Evolutionary conservation across 495 filamentous ascomycete genomes (phyloP).

Genomic region (Aspergillus ostianus): DNA sequence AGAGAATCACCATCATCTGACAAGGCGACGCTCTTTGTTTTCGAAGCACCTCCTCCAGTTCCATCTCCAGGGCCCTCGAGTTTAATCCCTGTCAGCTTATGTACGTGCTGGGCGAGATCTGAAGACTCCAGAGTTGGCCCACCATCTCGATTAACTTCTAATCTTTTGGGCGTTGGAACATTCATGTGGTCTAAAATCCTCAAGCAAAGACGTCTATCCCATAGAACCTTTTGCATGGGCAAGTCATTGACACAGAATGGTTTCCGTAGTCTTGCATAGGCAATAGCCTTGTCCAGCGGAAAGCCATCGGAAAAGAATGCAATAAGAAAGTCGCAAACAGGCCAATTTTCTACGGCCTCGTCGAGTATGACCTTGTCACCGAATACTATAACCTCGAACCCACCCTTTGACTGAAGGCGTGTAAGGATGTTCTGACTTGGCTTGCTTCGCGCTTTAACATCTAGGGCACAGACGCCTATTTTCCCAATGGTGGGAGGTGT

Average conservation of each 20-base stretch:
- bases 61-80: conserved; percentile 76
- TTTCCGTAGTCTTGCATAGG: conserved; percentile 85
- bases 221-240: conserved; percentile 96
- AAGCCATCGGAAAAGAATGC: conserved; percentile 98
- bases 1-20: conserved; percentile 82
- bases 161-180: conserved; percentile 80
- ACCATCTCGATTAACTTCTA: conserved; percentile 95
- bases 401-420: conserved; percentile 79
- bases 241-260: conserved; percentile 98
- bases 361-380: conserved; percentile 98
- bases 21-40: conserved; percentile 68
- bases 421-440: conserved; percentile 94
- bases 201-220: conserved; percentile 90
- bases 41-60: conserved; percentile 57
- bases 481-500: conserved; percentile 46
- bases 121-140: conserved; percentile 74
- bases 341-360: conserved; percentile 69
- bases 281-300: conserved; percentile 93
- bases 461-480: conserved; percentile 93
- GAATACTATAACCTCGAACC: conserved; percentile 96
- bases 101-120: conserved; percentile 75
- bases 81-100: conserved; percentile 72
- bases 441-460: conserved; percentile 94
- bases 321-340: conserved; percentile 83
- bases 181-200: conserved; percentile 82